Conservation (phyloP, 495 filamentous ascomycete genomes). For the Aspergillus bertholletiae region DNA sequence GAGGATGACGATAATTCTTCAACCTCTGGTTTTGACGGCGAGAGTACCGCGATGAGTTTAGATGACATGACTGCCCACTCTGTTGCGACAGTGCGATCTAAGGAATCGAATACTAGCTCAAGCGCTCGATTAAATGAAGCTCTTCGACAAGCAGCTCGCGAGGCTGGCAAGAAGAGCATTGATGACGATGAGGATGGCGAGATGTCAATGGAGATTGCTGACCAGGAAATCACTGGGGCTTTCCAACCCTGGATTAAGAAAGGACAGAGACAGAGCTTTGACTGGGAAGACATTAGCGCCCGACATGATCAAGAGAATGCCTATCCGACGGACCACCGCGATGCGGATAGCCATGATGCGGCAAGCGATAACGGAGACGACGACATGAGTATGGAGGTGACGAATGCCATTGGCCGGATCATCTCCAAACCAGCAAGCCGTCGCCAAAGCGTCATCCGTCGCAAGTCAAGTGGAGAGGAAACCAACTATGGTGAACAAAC, state of each 20-base stretch:
- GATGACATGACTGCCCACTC: slow-evolving; percentile 69
- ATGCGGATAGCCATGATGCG: slow-evolving; percentile 17
- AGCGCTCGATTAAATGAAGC: slow-evolving; percentile 70
- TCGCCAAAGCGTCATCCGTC: slow-evolving; percentile 31
- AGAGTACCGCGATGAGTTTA: slow-evolving; percentile 73
- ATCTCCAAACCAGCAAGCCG: slow-evolving; percentile 44
- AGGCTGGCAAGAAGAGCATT: slow-evolving; percentile 63
- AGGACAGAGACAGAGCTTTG: slow-evolving; percentile 40
- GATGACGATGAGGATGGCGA: slow-evolving; percentile 59
- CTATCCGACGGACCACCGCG: slow-evolving; percentile 45
- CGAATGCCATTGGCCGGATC: slow-evolving; percentile 78
- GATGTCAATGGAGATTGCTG: slow-evolving; percentile 69
- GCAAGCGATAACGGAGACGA: slow-evolving; percentile 44
- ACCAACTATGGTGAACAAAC: slow-evolving; percentile 57
- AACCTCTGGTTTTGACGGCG: slow-evolving; percentile 57
- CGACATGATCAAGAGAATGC: slow-evolving; percentile 61
- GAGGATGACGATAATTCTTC: slow-evolving; percentile 50
- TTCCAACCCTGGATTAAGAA: slow-evolving; percentile 67
- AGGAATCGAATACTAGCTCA: slow-evolving; percentile 57
- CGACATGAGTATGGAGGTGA: slow-evolving; percentile 84
- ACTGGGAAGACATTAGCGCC: slow-evolving; percentile 47
- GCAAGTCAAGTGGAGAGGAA: slow-evolving; percentile 37
- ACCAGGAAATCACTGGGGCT: slow-evolving; percentile 74
- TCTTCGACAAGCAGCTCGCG: slow-evolving; percentile 68
- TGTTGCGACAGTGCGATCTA: slow-evolving; percentile 50